These are phyloP conservation scores for Trichomonascaceae sp. DNA, from an alignment of 1,139 yeast genomes.

Conservation along the genomic window DNA sequence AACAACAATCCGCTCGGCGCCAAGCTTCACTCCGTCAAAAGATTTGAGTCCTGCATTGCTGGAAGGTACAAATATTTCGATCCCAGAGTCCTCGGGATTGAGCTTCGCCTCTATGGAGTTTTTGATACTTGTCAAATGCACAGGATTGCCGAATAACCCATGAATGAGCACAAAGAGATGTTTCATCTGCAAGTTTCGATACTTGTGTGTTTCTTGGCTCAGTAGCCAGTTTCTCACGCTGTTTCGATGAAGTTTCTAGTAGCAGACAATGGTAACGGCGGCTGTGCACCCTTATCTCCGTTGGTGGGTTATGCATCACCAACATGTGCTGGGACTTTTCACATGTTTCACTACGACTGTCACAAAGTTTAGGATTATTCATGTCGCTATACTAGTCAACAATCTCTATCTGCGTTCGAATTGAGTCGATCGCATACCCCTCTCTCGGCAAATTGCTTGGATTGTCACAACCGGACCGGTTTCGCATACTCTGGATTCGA, in stretches of 20 bases:
- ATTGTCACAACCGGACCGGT: conserved; percentile 11
- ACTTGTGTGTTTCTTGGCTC: neutral
- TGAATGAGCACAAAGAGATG: conserved; percentile 75
- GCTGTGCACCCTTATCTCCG: no score
- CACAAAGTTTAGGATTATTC: no score
- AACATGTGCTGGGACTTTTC: no score
- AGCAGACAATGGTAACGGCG: no score
- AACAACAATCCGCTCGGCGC: conserved; percentile 54
- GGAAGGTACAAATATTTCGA: conserved; percentile 50
- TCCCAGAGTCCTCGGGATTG: conserved; percentile 25
- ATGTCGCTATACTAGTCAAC: no score
- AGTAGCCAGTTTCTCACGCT: neutral
- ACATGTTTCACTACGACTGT: no score
- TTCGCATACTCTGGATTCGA: conserved; percentile 18
- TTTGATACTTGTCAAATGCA: conserved; percentile 53
- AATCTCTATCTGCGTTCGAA: no score
- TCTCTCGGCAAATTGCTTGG: neutral
- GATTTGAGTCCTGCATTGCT: conserved; percentile 67
- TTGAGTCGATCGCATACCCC: no score
- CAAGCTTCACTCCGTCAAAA: conserved; percentile 67
- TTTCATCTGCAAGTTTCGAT: conserved; percentile 2
- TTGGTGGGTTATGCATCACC: no score
- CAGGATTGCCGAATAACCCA: conserved; percentile 81
- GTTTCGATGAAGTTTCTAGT: no score
- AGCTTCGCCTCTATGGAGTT: conserved; percentile 33